These are phyloP conservation scores for Diversispora eburnea DNA, from an alignment of 192 early-diverging fungal species.

Conservation along the genomic window DNA sequence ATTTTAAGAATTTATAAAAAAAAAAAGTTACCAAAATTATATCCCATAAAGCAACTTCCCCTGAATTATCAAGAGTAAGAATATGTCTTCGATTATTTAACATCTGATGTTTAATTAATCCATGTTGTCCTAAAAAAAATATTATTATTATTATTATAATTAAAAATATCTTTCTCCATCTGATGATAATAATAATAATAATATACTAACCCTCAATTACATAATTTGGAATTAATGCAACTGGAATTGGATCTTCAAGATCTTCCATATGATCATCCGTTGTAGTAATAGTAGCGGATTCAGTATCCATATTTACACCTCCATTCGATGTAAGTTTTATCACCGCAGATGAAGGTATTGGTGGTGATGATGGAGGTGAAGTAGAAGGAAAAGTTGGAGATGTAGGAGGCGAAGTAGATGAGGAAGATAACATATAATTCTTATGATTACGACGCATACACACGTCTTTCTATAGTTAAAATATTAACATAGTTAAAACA, in stretches of 20 bases:
- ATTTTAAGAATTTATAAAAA: background rate
- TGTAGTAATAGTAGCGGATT: conserved; percentile 35
- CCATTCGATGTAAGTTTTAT: conserved; percentile 46
- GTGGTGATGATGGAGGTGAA: conserved; percentile 4
- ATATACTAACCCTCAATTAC: conserved; percentile 20
- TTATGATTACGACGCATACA: background rate
- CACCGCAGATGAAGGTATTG: conserved; percentile 35
- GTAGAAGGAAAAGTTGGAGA: background rate
- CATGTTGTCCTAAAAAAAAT: conserved; percentile 48
- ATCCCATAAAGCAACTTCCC: conserved; percentile 88
- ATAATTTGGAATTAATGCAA: conserved; percentile 38
- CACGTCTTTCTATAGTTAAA: conserved; percentile 1
- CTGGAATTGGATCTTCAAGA: conserved; percentile 33
- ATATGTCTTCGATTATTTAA: conserved; percentile 85
- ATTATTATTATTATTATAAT: background rate
- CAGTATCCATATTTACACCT: conserved; percentile 24
- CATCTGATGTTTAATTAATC: conserved; percentile 61
- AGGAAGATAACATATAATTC: background rate
- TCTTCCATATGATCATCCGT: conserved; percentile 12
- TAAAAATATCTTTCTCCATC: conserved; percentile 29
- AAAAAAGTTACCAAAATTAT: conserved; percentile 69
- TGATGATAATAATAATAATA: conserved; percentile 14
- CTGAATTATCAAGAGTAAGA: conserved; percentile 76
- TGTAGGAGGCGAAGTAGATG: background rate
- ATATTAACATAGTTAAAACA: too few species aligned